These are phyloP conservation scores for Stentor coeruleus DNA, from an alignment of 73 alveolate genomes.

Conservation along the genomic window DNA sequence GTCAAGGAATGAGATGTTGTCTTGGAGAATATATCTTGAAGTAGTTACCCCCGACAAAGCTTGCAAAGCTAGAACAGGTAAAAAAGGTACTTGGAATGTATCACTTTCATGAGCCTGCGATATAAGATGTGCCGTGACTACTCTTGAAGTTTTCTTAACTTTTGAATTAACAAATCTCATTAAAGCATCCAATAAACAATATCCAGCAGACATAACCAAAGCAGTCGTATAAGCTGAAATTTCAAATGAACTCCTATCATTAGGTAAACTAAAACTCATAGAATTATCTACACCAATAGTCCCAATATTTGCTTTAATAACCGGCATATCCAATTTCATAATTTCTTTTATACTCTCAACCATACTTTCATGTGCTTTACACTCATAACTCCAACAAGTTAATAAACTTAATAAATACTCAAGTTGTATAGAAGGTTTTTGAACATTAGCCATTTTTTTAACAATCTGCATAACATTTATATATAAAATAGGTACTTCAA, in stretches of 20 bases:
- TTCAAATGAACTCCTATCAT: not conserved
- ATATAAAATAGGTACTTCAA: not conserved
- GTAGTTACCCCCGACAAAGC: not conserved
- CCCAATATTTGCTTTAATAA: conserved; percentile 6
- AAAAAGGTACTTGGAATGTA: not conserved
- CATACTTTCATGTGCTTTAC: not conserved
- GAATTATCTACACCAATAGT: not conserved
- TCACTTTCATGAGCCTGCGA: not conserved
- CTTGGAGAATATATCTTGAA: not conserved
- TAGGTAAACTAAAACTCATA: not conserved
- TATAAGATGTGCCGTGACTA: not conserved
- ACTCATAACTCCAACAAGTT: not conserved
- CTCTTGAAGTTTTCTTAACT: not conserved
- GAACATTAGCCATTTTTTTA: not conserved
- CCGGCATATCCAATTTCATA: not conserved
- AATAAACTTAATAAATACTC: not conserved
- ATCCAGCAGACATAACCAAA: not conserved
- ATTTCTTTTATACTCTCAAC: not conserved
- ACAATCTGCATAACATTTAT: not conserved
- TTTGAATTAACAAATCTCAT: not conserved
- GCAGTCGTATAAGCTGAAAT: not conserved
- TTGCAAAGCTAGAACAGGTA: not conserved
- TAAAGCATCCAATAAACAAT: not conserved
- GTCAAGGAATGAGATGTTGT: not conserved
- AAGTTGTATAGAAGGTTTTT: not conserved